These are phyloP conservation scores for Phytopythium helicoides DNA, from an alignment of 352 stramenopile species.

Conservation along the genomic window DNA sequence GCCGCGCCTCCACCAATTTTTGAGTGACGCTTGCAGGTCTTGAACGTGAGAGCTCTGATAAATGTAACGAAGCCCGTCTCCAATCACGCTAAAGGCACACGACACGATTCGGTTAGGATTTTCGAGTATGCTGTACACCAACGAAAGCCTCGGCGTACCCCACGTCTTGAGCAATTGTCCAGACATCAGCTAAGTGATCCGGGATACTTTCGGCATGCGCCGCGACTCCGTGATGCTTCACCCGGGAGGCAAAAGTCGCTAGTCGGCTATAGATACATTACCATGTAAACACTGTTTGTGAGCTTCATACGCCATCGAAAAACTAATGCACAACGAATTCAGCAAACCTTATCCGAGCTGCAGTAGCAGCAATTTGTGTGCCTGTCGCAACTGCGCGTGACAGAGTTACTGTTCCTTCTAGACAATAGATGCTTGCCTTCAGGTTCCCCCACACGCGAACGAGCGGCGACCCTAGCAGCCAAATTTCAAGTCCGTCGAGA, in stretches of 20 bases:
- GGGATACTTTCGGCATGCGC: slow-evolving; percentile 55
- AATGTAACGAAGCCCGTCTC: slow-evolving; percentile 54
- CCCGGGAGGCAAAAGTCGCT: slow-evolving; percentile 39
- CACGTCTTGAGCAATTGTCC: slow-evolving; percentile 54
- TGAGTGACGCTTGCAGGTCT: slow-evolving; percentile 35
- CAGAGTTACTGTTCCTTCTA: slow-evolving; percentile 65
- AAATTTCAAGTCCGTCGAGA: slow-evolving; percentile 64
- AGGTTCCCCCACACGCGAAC: slow-evolving; percentile 72
- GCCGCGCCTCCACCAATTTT: slow-evolving; percentile 42
- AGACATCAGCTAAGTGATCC: slow-evolving; percentile 54
- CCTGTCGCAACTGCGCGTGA: slow-evolving; percentile 56
- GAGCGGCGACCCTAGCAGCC: slow-evolving; percentile 67
- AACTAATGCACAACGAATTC: background rate
- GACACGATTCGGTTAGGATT: no score
- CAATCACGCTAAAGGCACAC: slow-evolving; percentile 32
- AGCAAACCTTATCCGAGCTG: slow-evolving; percentile 41
- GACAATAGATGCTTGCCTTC: slow-evolving; percentile 63
- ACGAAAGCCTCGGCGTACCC: slow-evolving; percentile 19
- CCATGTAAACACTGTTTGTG: background rate
- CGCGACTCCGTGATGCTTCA: slow-evolving; percentile 48
- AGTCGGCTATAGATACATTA: slow-evolving; percentile 24
- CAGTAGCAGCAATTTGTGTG: slow-evolving; percentile 51
- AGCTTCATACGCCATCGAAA: slow-evolving; percentile 4
- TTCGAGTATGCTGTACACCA: slow-evolving; percentile 9
- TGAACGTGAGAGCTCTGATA: slow-evolving; percentile 51